Conservation (phyloP, 257 asterid genomes). For the Orobanche coerulescens region DNA sequence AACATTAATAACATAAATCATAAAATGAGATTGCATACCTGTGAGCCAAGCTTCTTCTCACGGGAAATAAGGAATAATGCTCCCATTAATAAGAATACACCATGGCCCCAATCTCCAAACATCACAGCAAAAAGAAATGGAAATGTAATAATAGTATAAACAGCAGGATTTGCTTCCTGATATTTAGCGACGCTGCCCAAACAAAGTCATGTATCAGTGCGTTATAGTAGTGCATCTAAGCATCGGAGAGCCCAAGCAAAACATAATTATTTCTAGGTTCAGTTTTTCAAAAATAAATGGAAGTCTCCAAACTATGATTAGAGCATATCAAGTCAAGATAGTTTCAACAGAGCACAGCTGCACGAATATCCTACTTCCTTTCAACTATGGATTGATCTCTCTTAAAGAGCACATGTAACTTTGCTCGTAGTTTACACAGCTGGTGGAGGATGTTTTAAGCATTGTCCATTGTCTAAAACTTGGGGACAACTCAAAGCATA, state of each 20-base stretch:
- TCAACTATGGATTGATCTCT: not conserved
- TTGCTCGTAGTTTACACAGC: not conserved
- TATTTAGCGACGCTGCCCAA: constrained; percentile 81
- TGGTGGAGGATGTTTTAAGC: not conserved
- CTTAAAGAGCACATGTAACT: not conserved
- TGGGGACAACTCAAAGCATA: constrained; percentile 1
- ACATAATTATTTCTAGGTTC: constrained; percentile 4
- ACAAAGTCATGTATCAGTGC: constrained; percentile 29
- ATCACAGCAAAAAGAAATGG: constrained; percentile 99
- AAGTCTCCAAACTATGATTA: constrained; percentile 5
- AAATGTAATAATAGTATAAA: constrained; percentile 79
- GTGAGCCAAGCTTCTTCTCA: constrained; percentile 72
- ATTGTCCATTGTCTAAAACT: not conserved
- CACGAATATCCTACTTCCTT: not conserved
- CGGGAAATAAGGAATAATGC: constrained; percentile 69
- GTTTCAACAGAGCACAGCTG: not conserved
- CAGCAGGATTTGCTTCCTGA: constrained; percentile 99
- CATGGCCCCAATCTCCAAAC: constrained; percentile 99
- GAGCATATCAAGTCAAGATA: constrained; percentile 5
- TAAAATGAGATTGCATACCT: constrained; percentile 44
- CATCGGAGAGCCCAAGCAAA: not conserved
- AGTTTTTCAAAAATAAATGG: constrained; percentile 5
- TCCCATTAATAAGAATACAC: constrained; percentile 82
- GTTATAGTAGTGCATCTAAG: no score
- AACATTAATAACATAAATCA: not conserved